These are phyloP conservation scores for Stachybotrys chartarum DNA, from an alignment of 2,329 filamentous ascomycete species.

Conservation along the genomic window DNA sequence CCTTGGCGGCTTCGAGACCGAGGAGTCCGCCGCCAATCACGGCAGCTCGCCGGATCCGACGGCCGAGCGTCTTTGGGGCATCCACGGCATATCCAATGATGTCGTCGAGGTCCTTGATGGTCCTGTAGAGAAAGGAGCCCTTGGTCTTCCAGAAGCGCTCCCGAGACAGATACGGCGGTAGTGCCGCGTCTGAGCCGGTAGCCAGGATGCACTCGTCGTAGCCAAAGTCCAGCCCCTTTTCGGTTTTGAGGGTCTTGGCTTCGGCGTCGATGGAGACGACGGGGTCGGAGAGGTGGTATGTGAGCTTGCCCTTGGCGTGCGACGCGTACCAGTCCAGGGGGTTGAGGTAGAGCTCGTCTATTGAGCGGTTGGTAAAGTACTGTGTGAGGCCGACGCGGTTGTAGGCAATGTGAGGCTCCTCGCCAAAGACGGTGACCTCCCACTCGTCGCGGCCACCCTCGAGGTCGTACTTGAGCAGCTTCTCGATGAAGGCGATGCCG, in stretches of 20 bases:
- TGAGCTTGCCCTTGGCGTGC: conserved; percentile 15
- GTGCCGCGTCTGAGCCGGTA: conserved; percentile 77
- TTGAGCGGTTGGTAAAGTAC: conserved; percentile 79
- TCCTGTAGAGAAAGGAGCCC: conserved; percentile 85
- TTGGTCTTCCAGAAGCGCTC: conserved; percentile 68
- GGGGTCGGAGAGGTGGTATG: conserved; percentile 67
- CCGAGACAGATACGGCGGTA: conserved; percentile 53
- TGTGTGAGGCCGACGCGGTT: conserved; percentile 85
- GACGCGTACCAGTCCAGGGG: conserved; percentile 59
- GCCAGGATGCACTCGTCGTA: conserved; percentile 82
- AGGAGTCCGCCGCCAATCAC: conserved; percentile 82
- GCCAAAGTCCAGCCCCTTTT: conserved; percentile 58
- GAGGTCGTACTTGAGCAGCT: conserved; percentile 77
- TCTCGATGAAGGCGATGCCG: conserved; percentile 82
- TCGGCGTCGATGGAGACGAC: conserved; percentile 58
- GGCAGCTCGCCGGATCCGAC: conserved; percentile 22
- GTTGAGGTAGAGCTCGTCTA: conserved; percentile 85
- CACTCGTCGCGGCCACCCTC: conserved; percentile 65
- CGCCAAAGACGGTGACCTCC: conserved; percentile 77
- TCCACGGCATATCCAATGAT: conserved; percentile 67
- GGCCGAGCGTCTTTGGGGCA: conserved; percentile 59
- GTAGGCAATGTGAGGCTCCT: conserved; percentile 82
- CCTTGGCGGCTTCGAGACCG: conserved; percentile 83
- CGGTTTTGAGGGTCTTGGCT: conserved; percentile 62
- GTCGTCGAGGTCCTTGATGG: conserved; percentile 70